Percentiles rank a stretch among this genome's conserved stretches.
Conservation (phyloP, 2,329 filamentous ascomycete genomes). For the Graphilbum ipis-grandicollis region DNA sequence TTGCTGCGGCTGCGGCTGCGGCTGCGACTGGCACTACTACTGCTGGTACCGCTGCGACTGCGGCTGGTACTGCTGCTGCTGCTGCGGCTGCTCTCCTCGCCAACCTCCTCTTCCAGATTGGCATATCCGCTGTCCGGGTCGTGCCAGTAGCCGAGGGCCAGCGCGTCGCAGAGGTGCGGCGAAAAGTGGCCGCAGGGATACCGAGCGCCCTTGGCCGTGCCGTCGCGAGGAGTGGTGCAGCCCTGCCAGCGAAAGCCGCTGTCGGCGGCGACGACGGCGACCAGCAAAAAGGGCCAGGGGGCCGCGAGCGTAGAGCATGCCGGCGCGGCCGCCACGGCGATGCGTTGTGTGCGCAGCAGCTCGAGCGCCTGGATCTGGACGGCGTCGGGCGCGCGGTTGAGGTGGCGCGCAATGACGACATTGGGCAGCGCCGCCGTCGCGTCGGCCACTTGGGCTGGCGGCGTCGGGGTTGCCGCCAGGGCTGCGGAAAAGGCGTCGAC, state of each 20-base stretch:
- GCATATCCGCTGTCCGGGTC: conserved; percentile 53
- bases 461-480: conserved; percentile 20
- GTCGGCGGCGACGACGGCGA: conserved; percentile 46
- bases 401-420: conserved; percentile 64
- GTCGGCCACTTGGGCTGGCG: neutral
- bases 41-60: too few relatives aligned
- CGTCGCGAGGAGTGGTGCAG: neutral
- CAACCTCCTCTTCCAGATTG: conserved; percentile 54
- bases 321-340: conserved; percentile 26
- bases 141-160: conserved; percentile 81
- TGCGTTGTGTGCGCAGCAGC: conserved; percentile 62
- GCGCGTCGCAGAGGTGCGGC: conserved; percentile 56
- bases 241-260: conserved; percentile 19
- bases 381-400: conserved; percentile 53
- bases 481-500: conserved; percentile 65
- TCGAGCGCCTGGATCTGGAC: conserved; percentile 70
- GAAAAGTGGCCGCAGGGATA: conserved; percentile 10
- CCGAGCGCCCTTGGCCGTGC: neutral
- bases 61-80: conserved; percentile 7
- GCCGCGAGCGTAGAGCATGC: conserved; percentile 40
- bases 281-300: conserved; percentile 63
- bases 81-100: conserved; percentile 17
- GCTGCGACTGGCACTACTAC: too few relatives aligned
- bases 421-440: conserved; percentile 12
- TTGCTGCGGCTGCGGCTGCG: too few relatives aligned